These are phyloP conservation scores for Phytophthora pluvialis DNA, from an alignment of 352 stramenopile genomes.

Conservation along the genomic window DNA sequence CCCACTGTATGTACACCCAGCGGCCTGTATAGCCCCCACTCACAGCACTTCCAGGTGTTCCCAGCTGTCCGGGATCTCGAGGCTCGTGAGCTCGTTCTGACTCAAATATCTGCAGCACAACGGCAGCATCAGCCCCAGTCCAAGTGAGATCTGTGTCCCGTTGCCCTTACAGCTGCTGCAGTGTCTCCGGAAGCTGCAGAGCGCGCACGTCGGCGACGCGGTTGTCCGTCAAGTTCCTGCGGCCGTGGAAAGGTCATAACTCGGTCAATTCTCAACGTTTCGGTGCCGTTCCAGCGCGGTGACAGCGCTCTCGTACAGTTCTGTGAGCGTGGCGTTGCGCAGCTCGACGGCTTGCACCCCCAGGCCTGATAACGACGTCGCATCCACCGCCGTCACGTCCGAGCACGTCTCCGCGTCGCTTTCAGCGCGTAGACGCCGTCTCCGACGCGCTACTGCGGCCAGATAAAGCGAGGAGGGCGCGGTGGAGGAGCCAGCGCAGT, in stretches of 20 bases:
- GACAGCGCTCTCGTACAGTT: conserved; percentile 12
- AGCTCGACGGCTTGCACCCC: conserved; percentile 17
- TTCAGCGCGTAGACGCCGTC: conserved; percentile 7
- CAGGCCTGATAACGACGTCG: conserved; percentile 17
- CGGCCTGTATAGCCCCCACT: conserved; percentile 1
- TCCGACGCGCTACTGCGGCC: conserved; percentile 8
- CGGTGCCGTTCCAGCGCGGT: not conserved
- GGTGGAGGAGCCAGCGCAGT: conserved; percentile 6
- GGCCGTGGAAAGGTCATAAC: not conserved
- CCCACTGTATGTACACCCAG: not conserved
- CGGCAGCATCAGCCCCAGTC: conserved; percentile 1
- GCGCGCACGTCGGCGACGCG: conserved; percentile 11
- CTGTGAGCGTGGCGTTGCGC: conserved; percentile 8
- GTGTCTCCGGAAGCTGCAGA: conserved; percentile 26
- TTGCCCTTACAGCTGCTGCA: conserved; percentile 26
- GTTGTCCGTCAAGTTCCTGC: conserved; percentile 35
- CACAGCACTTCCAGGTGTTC: conserved; percentile 27
- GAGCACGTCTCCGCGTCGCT: conserved; percentile 19
- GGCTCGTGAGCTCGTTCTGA: conserved; percentile 22
- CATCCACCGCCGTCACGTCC: conserved; percentile 23
- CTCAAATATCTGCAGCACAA: conserved; percentile 27
- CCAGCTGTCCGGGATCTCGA: conserved; percentile 29
- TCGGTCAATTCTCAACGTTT: conserved; percentile 18
- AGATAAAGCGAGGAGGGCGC: conserved; percentile 13
- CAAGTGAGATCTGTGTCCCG: not conserved